Conservation (phyloP, 2,329 filamentous ascomycete species). For the Colletotrichum sp. region DNA sequence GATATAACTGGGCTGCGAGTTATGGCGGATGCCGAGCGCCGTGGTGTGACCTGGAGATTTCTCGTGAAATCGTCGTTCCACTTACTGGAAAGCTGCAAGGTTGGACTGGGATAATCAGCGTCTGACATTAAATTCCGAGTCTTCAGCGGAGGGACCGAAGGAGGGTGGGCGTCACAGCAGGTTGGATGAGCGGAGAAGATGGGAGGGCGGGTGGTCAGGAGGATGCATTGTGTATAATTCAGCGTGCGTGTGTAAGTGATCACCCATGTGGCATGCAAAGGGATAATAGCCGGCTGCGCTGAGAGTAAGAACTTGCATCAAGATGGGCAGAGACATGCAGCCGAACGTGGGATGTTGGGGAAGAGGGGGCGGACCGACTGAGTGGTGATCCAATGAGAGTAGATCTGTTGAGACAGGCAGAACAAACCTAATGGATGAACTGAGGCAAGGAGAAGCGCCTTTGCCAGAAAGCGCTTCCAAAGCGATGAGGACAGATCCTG, state of each 20-base stretch:
- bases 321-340: conserved; percentile 1
- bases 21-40: neutral
- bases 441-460: neutral
- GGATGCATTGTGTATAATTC: neutral
- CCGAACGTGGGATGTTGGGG: neutral
- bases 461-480: neutral
- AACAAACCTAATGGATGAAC: neutral
- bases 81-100: neutral
- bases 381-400: neutral
- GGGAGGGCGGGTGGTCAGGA: neutral
- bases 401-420: neutral
- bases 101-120: neutral
- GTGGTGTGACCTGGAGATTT: neutral
- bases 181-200: neutral
- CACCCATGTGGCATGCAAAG: neutral
- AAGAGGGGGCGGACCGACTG: neutral
- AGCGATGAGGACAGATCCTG: neutral
- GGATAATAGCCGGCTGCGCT: neutral
- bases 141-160: neutral
- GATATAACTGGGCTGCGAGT: neutral
- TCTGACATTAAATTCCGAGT: neutral
- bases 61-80: neutral
- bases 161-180: neutral
- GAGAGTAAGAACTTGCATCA: neutral
- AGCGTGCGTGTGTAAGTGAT: neutral